Percentiles rank a stretch among this genome's conserved stretches.
Conservation (phyloP, 2,329 filamentous ascomycete species). For the Colletotrichum euphorbiae region DNA sequence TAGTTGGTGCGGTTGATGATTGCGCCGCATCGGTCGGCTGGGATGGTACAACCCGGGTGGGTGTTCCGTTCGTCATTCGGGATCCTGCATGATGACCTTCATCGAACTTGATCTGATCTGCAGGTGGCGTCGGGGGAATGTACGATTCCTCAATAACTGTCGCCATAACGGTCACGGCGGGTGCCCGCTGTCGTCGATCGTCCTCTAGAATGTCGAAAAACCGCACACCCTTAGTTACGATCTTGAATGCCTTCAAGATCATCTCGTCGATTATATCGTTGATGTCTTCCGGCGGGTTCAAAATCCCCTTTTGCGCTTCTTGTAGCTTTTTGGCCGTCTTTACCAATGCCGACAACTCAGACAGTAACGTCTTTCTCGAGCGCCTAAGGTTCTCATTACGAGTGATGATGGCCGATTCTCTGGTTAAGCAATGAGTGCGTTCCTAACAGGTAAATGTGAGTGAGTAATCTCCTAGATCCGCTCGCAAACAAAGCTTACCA, state of each 20-base stretch:
- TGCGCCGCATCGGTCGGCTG: conserved; percentile 53
- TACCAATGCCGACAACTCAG: conserved; percentile 89
- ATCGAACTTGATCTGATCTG: conserved; percentile 66
- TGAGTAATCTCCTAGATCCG: neutral
- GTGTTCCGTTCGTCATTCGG: conserved; percentile 50
- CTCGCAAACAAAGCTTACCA: conserved; percentile 69
- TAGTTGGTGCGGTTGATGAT: conserved; percentile 50
- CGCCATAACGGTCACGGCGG: conserved; percentile 69
- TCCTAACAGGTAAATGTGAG: conserved; percentile 67
- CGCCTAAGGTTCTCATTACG: conserved; percentile 80
- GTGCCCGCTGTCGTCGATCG: conserved; percentile 62
- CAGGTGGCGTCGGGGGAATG: conserved; percentile 72
- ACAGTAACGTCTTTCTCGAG: conserved; percentile 86
- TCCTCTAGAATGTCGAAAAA: conserved; percentile 90
- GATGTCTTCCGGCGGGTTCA: conserved; percentile 65
- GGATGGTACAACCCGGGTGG: conserved; percentile 49
- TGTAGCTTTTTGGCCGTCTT: conserved; percentile 89
- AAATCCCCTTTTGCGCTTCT: conserved; percentile 70
- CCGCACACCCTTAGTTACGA: conserved; percentile 89
- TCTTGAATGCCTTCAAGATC: conserved; percentile 92
- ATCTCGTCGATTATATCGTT: conserved; percentile 91
- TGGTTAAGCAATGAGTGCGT: conserved; percentile 85
- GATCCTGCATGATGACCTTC: conserved; percentile 55
- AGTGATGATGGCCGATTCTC: conserved; percentile 81
- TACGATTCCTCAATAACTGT: conserved; percentile 69